Conservation (phyloP, 495 filamentous ascomycete species). For the Venustampulla echinocandica region DNA sequence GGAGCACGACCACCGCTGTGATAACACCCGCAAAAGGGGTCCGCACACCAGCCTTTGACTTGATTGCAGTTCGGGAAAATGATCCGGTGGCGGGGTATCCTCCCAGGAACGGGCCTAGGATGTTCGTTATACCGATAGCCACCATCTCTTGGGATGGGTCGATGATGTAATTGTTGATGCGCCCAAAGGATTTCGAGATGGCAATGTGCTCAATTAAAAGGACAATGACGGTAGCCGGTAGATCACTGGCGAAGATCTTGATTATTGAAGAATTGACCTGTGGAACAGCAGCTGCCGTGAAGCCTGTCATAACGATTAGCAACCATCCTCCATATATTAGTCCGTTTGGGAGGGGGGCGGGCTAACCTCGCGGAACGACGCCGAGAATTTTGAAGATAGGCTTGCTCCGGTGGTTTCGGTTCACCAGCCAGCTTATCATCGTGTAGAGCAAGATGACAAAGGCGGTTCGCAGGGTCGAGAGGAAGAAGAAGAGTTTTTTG, state of each 20-base stretch:
- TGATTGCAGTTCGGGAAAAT: constrained; percentile 95
- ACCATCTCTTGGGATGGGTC: constrained; percentile 95
- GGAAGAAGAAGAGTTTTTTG: constrained; percentile 77
- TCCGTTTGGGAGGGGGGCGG: background rate
- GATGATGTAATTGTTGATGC: constrained; percentile 97
- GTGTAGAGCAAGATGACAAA: constrained; percentile 94
- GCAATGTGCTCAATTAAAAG: constrained; percentile 92
- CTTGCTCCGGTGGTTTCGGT: constrained; percentile 45
- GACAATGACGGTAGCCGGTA: constrained; percentile 83
- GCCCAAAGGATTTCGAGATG: constrained; percentile 96
- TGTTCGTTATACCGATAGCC: constrained; percentile 85
- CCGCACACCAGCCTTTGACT: constrained; percentile 92
- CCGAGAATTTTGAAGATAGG: constrained; percentile 62
- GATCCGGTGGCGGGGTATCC: constrained; percentile 93
- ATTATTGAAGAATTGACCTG: constrained; percentile 43
- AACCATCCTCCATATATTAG: no score
- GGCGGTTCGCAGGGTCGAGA: constrained; percentile 74
- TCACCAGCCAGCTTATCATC: constrained; percentile 80
- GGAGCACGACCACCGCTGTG: constrained; percentile 76
- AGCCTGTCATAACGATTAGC: constrained; percentile 27
- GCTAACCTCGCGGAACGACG: constrained; percentile 33
- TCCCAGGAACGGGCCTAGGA: constrained; percentile 89
- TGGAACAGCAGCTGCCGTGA: constrained; percentile 74
- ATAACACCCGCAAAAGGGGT: constrained; percentile 90
- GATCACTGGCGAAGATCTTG: constrained; percentile 46